Conservation (phyloP, 306 rosid species). For the Pachyrhizus erosus region DNA sequence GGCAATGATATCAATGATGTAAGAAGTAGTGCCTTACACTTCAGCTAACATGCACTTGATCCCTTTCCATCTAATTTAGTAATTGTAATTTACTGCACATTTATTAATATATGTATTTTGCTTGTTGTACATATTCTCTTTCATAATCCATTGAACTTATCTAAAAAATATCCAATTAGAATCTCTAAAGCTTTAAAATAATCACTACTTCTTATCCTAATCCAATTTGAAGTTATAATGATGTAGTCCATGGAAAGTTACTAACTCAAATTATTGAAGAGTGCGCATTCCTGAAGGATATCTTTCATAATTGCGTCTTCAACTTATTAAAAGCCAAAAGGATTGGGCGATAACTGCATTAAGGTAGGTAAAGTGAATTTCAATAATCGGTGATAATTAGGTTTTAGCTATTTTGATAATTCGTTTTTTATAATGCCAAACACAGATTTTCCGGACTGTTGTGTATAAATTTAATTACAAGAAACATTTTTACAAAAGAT, state of each 20-base stretch:
- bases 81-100: background rate
- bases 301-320: constrained; percentile 34
- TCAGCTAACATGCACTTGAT: constrained; percentile 62
- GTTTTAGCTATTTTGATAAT: constrained; percentile 30
- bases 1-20: constrained; percentile 56
- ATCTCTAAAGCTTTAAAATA: constrained; percentile 38
- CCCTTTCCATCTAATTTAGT: constrained; percentile 32
- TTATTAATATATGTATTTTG: background rate
- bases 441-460: background rate
- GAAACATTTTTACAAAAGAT: background rate
- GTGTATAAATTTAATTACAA: background rate
- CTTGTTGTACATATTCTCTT: constrained; percentile 31
- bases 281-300: constrained; percentile 30
- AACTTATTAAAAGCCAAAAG: constrained; percentile 10
- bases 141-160: constrained; percentile 47
- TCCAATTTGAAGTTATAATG: constrained; percentile 34
- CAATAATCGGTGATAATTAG: constrained; percentile 29
- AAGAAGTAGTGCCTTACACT: constrained; percentile 72
- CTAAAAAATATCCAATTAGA: constrained; percentile 30
- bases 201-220: constrained; percentile 40
- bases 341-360: constrained; percentile 12
- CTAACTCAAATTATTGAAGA: constrained; percentile 26
- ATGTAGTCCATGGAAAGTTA: constrained; percentile 37
- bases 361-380: constrained; percentile 33
- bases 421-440: background rate